Conservation (phyloP, 106 monocot species). For the Dendrobium nobile region DNA sequence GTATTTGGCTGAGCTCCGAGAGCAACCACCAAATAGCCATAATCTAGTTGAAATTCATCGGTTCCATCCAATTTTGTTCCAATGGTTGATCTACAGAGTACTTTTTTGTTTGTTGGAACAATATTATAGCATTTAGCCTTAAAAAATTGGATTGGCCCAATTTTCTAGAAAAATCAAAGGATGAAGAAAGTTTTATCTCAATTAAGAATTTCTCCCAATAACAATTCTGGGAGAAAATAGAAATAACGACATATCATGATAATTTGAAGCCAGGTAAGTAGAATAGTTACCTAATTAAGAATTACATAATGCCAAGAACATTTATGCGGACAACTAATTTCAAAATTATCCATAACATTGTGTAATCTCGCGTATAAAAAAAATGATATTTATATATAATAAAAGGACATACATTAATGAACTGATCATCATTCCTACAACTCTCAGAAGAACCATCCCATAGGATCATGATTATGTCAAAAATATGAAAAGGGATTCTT, state of each 20-base stretch:
- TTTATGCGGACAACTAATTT: not conserved
- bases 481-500: not conserved
- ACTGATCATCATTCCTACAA: not conserved
- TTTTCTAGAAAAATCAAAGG: conserved; percentile 40
- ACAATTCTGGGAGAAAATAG: not conserved
- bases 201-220: not conserved
- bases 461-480: not conserved
- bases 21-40: conserved; percentile 78
- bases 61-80: conserved; percentile 63
- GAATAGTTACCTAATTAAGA: not conserved
- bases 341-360: not conserved
- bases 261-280: not conserved
- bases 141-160: conserved; percentile 51
- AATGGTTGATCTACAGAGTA: conserved; percentile 42
- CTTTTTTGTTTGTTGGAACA: conserved; percentile 62
- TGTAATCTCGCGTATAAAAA: not conserved
- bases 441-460: not conserved
- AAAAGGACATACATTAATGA: not conserved
- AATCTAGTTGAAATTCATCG: conserved; percentile 83
- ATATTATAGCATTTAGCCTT: conserved; percentile 90
- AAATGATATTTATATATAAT: not conserved
- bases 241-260: not conserved
- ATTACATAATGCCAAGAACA: not conserved
- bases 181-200: not conserved
- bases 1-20: conserved; percentile 85